These are phyloP conservation scores for Auriscalpium vulgare DNA, from an alignment of 768 basidiomycete species.

Conservation along the genomic window DNA sequence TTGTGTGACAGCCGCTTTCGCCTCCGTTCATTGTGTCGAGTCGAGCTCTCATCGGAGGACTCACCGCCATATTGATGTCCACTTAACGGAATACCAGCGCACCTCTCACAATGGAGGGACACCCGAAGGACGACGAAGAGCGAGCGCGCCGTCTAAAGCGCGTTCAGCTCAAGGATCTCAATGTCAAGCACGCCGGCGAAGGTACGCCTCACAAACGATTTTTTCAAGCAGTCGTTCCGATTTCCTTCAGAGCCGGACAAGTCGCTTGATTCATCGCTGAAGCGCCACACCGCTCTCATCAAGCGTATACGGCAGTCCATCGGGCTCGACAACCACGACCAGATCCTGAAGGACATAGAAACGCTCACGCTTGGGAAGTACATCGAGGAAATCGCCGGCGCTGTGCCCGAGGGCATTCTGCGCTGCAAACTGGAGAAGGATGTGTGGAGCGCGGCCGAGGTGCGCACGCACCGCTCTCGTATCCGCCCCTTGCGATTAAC, in stretches of 20 bases:
- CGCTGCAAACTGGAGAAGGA: conserved; percentile 93
- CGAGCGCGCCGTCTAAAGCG: conserved; percentile 48
- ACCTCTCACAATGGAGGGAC: no score
- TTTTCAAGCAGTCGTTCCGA: not conserved
- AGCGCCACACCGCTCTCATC: conserved; percentile 91
- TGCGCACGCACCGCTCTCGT: conserved; percentile 25
- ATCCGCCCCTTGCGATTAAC: conserved; percentile 3
- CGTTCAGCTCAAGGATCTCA: conserved; percentile 48
- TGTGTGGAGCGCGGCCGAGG: conserved; percentile 88
- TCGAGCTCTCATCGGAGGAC: no score
- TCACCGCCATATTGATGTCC: no score
- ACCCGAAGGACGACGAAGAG: conserved; percentile 40
- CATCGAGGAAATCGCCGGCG: conserved; percentile 87
- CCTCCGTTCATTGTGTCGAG: no score
- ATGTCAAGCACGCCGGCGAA: conserved; percentile 39
- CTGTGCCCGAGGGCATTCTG: conserved; percentile 74
- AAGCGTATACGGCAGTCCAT: conserved; percentile 88
- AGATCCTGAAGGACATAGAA: conserved; percentile 88
- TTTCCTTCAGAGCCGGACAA: conserved; percentile 53
- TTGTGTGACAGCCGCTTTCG: no score
- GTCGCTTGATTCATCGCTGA: conserved; percentile 83
- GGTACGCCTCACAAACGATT: conserved; percentile 27
- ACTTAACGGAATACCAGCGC: no score
- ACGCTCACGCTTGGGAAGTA: conserved; percentile 91
- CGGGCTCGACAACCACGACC: conserved; percentile 72